Conservation (phyloP, 345 rosid genomes). For the Boechera stricta region DNA sequence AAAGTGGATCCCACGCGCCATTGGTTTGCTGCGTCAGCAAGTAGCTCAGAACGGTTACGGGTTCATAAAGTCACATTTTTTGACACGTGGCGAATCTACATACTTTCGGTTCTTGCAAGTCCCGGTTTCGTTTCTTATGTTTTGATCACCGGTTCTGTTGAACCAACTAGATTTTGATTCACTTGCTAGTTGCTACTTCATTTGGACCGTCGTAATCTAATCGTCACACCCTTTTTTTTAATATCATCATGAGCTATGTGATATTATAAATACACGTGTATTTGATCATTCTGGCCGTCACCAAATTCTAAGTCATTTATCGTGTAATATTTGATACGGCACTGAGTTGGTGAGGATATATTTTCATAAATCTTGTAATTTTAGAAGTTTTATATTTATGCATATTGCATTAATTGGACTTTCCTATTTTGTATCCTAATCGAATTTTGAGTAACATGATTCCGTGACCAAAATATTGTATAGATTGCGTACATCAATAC, state of each 20-base stretch:
- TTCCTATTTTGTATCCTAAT: constrained; percentile 14
- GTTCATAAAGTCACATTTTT: constrained; percentile 42
- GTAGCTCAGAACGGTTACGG: constrained; percentile 51
- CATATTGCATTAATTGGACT: neutral
- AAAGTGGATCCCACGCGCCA: constrained; percentile 11
- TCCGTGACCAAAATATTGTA: neutral
- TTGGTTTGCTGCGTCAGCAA: constrained; percentile 45
- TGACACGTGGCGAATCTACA: constrained; percentile 38
- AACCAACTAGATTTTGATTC: constrained; percentile 6
- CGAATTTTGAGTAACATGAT: constrained; percentile 18
- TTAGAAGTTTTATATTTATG: neutral
- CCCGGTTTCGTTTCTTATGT: neutral
- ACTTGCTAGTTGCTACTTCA: neutral
- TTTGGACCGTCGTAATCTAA: constrained; percentile 4
- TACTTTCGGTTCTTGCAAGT: neutral
- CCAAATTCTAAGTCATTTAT: neutral
- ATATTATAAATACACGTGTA: neutral
- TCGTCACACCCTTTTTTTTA: neutral
- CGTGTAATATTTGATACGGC: constrained; percentile 7
- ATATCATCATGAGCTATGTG: neutral
- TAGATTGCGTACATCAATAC: neutral
- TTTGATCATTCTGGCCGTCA: constrained; percentile 5
- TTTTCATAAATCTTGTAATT: constrained; percentile 17
- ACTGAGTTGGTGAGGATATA: neutral
- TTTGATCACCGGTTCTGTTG: constrained; percentile 2